These are phyloP conservation scores for Mortierella sp. DNA, from an alignment of 371 early-diverging fungal species.

Conservation along the genomic window DNA sequence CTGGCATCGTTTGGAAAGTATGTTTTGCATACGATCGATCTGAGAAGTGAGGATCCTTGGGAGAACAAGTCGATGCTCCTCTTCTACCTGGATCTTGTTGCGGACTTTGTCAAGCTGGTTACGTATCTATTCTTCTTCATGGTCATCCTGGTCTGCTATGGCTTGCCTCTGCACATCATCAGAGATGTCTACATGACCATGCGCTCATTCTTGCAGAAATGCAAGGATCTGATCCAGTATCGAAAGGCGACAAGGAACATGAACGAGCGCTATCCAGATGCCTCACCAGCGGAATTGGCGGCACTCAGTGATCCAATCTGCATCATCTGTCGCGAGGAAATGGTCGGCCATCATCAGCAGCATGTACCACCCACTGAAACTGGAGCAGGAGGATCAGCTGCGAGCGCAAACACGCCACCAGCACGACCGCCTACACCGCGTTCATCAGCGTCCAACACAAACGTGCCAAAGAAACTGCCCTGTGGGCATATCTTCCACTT, in stretches of 20 bases:
- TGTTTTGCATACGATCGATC: conserved; percentile 85
- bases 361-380: conserved; percentile 6
- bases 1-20: conserved; percentile 84
- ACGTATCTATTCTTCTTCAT: conserved; percentile 90
- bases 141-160: conserved; percentile 82
- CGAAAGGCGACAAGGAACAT: conserved; percentile 94
- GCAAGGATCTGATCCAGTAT: conserved; percentile 89
- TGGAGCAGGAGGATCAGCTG: conserved; percentile 5
- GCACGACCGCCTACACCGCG: conserved; percentile 36
- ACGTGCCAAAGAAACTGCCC: conserved; percentile 92
- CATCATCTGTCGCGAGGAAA: conserved; percentile 97
- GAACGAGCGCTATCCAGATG: conserved; percentile 93
- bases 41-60: conserved; percentile 88
- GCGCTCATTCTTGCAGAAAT: conserved; percentile 88
- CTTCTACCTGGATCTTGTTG: conserved; percentile 86
- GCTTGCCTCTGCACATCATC: conserved; percentile 93
- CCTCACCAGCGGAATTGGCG: conserved; percentile 84
- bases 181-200: conserved; percentile 96
- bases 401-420: conserved; percentile 3
- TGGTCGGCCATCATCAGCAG: conserved; percentile 61
- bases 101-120: conserved; percentile 90
- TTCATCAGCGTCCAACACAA: conserved; percentile 56
- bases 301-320: conserved; percentile 88
- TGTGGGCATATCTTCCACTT: conserved; percentile 99
- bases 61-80: conserved; percentile 93